phyloP scores from a whole-genome alignment of 2,329 filamentous ascomycete species.

The Alternaria triticimaculans region DNA sequence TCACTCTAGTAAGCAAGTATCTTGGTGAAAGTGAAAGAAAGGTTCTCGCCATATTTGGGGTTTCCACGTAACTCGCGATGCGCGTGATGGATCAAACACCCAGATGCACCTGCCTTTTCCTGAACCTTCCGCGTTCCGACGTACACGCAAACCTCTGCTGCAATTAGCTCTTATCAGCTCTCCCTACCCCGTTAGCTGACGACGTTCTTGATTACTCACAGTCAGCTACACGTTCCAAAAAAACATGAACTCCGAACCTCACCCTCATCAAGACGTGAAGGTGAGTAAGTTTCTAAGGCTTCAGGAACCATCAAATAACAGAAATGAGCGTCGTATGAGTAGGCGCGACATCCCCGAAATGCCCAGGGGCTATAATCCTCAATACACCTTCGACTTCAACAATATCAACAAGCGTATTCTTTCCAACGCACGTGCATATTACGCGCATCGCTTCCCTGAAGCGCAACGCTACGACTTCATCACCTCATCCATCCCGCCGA shows the following conservation, averaged over 20 bases:
- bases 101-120: neutral
- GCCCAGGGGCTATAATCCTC: neutral
- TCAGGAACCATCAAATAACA: neutral
- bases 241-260: neutral
- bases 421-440: neutral
- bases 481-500: neutral
- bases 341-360: neutral
- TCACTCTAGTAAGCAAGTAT: neutral
- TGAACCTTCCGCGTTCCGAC: neutral
- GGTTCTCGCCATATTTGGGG: neutral
- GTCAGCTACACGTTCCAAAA: neutral
- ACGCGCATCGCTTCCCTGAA: neutral
- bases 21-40: neutral
- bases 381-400: neutral
- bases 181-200: neutral
- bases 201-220: neutral
- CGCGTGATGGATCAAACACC: neutral
- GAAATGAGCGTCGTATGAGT: neutral
- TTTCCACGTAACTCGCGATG: neutral
- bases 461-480: neutral
- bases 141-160: neutral
- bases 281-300: neutral
- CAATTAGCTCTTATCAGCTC: neutral
- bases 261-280: too few species aligned
- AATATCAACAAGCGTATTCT: neutral